These are phyloP conservation scores for Dipodascopsis uninucleata DNA, from an alignment of 805 yeast species.

Conservation along the genomic window DNA sequence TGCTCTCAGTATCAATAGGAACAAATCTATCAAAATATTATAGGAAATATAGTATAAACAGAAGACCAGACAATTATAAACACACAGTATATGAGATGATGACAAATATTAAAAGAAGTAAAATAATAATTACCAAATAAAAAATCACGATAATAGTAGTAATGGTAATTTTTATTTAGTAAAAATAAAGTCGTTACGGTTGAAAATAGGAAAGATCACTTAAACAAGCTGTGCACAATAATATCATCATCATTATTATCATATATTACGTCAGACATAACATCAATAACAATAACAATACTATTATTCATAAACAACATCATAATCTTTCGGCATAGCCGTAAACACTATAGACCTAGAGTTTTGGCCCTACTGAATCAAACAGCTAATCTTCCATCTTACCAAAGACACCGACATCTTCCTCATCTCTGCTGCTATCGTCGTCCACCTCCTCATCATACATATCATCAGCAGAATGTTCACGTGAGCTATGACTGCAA, in stretches of 20 bases:
- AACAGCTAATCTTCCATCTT: constrained; percentile 37
- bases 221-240: too few species aligned
- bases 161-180: not conserved
- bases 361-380: not conserved
- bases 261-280: constrained; percentile 1
- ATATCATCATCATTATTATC: too few species aligned
- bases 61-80: not conserved
- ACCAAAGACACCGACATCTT: constrained; percentile 36
- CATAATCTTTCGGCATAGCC: too few species aligned
- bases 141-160: not conserved
- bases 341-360: not conserved
- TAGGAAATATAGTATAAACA: not conserved
- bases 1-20: too few species aligned
- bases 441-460: constrained; percentile 36
- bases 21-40: not conserved
- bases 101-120: constrained; percentile 2
- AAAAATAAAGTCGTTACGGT: not conserved
- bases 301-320: not conserved
- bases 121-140: constrained; percentile 1
- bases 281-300: not conserved
- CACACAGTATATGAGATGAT: constrained; percentile 1
- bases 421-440: constrained; percentile 29
- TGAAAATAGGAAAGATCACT: too few species aligned
- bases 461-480: constrained; percentile 13
- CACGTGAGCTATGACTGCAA: constrained; percentile 1